Conservation (phyloP, 75 land plant genomes). For the Chamaecyparis obtusa region DNA sequence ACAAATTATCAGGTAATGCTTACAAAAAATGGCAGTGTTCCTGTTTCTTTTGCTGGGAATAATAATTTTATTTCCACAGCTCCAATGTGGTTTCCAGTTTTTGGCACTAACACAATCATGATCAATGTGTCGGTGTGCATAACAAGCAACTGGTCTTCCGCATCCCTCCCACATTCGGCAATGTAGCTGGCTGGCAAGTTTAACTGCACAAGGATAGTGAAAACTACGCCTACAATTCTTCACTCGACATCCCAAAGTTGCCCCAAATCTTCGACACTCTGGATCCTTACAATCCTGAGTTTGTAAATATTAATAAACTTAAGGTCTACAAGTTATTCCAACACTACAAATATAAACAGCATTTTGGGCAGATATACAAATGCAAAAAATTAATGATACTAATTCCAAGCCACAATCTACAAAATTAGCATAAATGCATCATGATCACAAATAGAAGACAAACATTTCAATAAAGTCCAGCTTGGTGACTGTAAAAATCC, state of each 20-base stretch:
- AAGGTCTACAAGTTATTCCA: background rate
- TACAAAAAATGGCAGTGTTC: slow-evolving; percentile 5
- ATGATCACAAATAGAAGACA: slow-evolving; percentile 9
- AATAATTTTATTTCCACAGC: background rate
- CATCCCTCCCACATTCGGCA: slow-evolving; percentile 46
- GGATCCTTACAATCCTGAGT: slow-evolving; percentile 9
- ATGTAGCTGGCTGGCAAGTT: slow-evolving; percentile 18
- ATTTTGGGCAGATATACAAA: background rate
- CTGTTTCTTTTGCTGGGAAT: background rate
- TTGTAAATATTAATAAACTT: background rate
- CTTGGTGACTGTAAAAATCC: background rate
- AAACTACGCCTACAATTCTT: slow-evolving; percentile 26
- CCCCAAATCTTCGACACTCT: slow-evolving; percentile 31
- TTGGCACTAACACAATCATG: slow-evolving; percentile 12
- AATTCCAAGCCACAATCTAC: background rate
- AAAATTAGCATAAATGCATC: background rate
- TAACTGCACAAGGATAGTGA: slow-evolving; percentile 46
- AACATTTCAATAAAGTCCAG: background rate
- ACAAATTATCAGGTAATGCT: background rate
- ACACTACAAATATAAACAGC: background rate
- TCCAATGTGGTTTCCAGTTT: background rate
- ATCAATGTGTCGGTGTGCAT: slow-evolving; percentile 22
- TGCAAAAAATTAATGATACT: background rate
- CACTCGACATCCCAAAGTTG: slow-evolving; percentile 44
- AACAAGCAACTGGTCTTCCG: slow-evolving; percentile 26